phyloP scores from a whole-genome alignment of 352 stramenopile genomes.

The Aphanomyces cochlioides region DNA sequence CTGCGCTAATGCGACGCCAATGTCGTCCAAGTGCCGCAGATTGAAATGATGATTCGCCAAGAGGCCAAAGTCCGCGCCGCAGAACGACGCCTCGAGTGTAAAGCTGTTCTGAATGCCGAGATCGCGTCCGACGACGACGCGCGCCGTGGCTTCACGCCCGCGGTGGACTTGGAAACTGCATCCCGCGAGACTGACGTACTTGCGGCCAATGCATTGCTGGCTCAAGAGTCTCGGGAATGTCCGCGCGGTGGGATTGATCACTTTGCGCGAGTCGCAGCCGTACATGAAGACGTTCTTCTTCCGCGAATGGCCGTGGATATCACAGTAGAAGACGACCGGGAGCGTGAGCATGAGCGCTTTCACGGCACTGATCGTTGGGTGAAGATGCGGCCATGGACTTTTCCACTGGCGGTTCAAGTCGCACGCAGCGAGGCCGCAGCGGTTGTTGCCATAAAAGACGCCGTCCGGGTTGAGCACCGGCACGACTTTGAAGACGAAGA shows the following conservation, averaged over 20 bases:
- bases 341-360: slow-evolving; percentile 76
- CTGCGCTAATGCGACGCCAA: slow-evolving; percentile 17
- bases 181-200: slow-evolving; percentile 58
- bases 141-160: slow-evolving; percentile 73
- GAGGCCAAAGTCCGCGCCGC: slow-evolving; percentile 65
- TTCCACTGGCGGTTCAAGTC: slow-evolving; percentile 91
- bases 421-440: slow-evolving; percentile 72
- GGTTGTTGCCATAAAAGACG: slow-evolving; percentile 91
- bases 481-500: slow-evolving; percentile 91
- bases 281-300: slow-evolving; percentile 96
- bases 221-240: slow-evolving; percentile 71
- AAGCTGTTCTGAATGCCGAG: slow-evolving; percentile 74
- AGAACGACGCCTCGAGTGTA: slow-evolving; percentile 86
- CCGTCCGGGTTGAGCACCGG: slow-evolving; percentile 94
- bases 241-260: slow-evolving; percentile 63
- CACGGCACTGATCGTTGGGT: slow-evolving; percentile 87
- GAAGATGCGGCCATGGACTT: slow-evolving; percentile 48
- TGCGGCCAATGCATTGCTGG: slow-evolving; percentile 58
- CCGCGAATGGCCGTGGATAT: slow-evolving; percentile 89
- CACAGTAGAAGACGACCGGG: slow-evolving; percentile 80
- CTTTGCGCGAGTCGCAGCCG: slow-evolving; percentile 88
- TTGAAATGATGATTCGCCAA: slow-evolving; percentile 67
- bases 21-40: slow-evolving; percentile 42
- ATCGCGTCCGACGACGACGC: slow-evolving; percentile 79
- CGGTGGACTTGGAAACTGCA: slow-evolving; percentile 82